These are phyloP conservation scores for Posidonia australis DNA, from an alignment of 106 monocot species.

Conservation along the genomic window DNA sequence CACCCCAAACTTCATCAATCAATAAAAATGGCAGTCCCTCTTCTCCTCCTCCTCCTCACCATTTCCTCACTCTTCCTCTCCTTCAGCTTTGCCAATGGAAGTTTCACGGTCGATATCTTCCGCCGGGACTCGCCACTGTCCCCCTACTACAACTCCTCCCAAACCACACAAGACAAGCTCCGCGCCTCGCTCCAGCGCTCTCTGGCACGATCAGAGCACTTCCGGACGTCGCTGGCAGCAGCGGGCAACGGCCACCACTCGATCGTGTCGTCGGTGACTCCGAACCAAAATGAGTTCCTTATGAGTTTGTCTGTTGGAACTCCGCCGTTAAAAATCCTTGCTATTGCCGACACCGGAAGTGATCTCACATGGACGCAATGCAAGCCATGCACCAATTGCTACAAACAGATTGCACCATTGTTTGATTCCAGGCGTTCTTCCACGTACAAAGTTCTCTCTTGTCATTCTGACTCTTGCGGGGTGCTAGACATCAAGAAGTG, in stretches of 20 bases:
- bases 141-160: constrained; percentile 12
- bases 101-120: constrained; percentile 5
- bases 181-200: constrained; percentile 6
- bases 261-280: not conserved
- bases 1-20: no score
- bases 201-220: not conserved
- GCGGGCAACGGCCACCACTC: not conserved
- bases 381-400: constrained; percentile 28
- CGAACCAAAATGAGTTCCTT: constrained; percentile 9
- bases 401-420: constrained; percentile 12
- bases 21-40: not conserved
- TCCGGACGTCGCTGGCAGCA: not conserved
- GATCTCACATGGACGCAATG: constrained; percentile 32
- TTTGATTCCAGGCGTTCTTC: constrained; percentile 22
- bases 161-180: not conserved
- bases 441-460: constrained; percentile 9
- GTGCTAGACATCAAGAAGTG: no score
- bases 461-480: constrained; percentile 4
- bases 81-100: not conserved
- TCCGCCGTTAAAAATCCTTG: constrained; percentile 12
- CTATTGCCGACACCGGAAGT: constrained; percentile 28
- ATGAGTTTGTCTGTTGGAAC: constrained; percentile 14
- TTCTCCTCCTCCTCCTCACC: not conserved
- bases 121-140: constrained; percentile 14
- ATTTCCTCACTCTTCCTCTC: not conserved